Evolutionary conservation across 257 asterid species (phyloP).

Genomic region (Ilex aquifolium): DNA sequence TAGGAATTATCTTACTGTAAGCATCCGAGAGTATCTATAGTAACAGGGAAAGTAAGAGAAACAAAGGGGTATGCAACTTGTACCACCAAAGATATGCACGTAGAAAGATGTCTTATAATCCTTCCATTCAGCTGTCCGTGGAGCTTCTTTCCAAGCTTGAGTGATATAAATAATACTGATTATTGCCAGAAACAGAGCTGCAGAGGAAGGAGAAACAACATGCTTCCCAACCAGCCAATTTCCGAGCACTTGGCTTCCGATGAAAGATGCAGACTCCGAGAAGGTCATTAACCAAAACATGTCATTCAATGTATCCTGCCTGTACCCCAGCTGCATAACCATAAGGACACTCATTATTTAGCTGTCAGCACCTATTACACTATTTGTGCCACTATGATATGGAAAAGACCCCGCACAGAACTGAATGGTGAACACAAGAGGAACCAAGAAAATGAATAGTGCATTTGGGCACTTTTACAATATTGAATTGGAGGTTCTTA

Average conservation of each 20-base stretch:
- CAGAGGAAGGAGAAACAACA: slow-evolving; percentile 39
- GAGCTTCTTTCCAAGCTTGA: slow-evolving; percentile 58
- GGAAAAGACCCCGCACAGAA: slow-evolving; percentile 39
- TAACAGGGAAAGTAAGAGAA: not conserved
- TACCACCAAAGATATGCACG: slow-evolving; percentile 53
- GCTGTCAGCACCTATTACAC: not conserved
- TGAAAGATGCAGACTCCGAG: slow-evolving; percentile 56
- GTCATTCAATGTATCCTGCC: slow-evolving; percentile 81
- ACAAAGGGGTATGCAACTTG: not conserved
- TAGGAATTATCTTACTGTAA: not conserved
- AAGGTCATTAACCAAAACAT: slow-evolving; percentile 96
- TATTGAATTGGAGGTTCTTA: not conserved
- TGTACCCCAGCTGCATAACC: slow-evolving; percentile 75
- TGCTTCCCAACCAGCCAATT: slow-evolving; percentile 50
- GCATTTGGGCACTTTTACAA: not conserved
- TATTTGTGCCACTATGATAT: not conserved
- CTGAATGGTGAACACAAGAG: slow-evolving; percentile 52
- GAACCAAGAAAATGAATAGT: slow-evolving; percentile 63
- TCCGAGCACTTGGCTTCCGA: slow-evolving; percentile 71
- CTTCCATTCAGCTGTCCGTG: slow-evolving; percentile 29
- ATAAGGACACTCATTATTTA: slow-evolving; percentile 29
- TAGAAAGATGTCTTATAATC: slow-evolving; percentile 49
- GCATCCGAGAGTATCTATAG: not conserved
- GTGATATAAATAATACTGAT: slow-evolving; percentile 36
- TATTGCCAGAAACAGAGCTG: slow-evolving; percentile 42